Base-by-base conservation (phyloP, 1,284 basidiomycete genomes). In the Pseudozyma tsukubaensis region DNA sequence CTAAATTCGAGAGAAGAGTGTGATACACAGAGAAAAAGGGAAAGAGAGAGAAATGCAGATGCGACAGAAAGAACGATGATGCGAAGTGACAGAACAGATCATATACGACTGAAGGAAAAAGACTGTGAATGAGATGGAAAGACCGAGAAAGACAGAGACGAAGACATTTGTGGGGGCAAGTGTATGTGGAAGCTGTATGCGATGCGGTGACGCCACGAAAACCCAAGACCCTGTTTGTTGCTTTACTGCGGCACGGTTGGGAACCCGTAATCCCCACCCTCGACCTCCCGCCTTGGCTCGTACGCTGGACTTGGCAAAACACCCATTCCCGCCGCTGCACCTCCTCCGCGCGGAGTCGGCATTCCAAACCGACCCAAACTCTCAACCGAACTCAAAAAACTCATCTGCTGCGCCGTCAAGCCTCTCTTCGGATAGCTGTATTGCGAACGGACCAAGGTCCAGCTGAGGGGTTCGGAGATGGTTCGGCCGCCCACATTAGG, bases 361-460 rank as follows among this genome's bases (percentile, higher is more conserved):
- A 77, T 50, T 1, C 68, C 75, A 29, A 74, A 77, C n/a, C 68
- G 14, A 29, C 75, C 72, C 39, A 77, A 45, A 8, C 43, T 54
- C 53, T 77, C 75, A 32, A 71, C 72, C 36, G 72, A 77, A 54
- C 64, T 71, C 32, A 77, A 44, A 24, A 77, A 77, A 1, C 39
- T 47, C 44, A 71, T 21, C 61, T 77, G 75, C 21, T 77, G 47
- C 6, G 67, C 43, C 5, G 72, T 71, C 18, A 62, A 35, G 0
- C 72, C 72, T 2, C 72, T 52, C 13, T 68, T 76, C 4, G 72
- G 72, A 8, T 61, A 68, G 6, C 58, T 56, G 21, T 72, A 76
- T 48, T 72, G 72, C 43, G 66, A 67, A 18, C 68, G 62, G 2
- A 75, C 63, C 44, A 70, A 32, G 0, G 67, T 71, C 67, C 62